Evolutionary conservation across 116 monocot species (phyloP), one percentile per base, ranked within the genome.

Genomic region (Dioscorea cayenensis): DNA sequence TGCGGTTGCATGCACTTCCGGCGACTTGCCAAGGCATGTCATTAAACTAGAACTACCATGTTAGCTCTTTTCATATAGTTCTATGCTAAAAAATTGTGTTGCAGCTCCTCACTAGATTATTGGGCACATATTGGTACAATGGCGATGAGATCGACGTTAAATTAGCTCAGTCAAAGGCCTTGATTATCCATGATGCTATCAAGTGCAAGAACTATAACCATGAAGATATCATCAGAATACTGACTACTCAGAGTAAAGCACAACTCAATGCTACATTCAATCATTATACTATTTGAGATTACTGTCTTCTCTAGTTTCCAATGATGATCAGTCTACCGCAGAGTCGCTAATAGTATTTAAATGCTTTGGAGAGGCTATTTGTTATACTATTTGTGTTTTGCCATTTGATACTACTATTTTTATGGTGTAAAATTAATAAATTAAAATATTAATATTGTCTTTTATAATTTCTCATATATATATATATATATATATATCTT

Each of bases 171-270:
- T 51, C 77, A 14, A 86, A 90, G 68, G 86, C 89, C 5, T 72
- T 69, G 51, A 77, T 73, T 52, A 76, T 90, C 69, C 81, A 75
- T 50, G 89, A 86, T 27, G 64, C 65, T n/a, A 75, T 86, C 28
- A 70, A 58, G 19, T 60, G 81, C 49, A 78, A 76, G 18, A 13
- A 10, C 4, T 72, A 71, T 17, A 75, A 77, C 29, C 66, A 81
- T 75, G 81, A 73, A 9, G 89, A 90, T 70, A n/a, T 79, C 8
- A 83, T 90, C 14, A 76, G 89, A 64, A 84, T 90, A 60, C n/a
- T 90, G 50, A 63, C 79, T 28, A 86, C 86, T 16, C 86, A 83
- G 60, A 90, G 86, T 86, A 86, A 77, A 66, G 74, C 83, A 11
- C 83, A 86, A 65, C 86, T 86, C 37, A 63, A 72, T 70, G 82